These are phyloP conservation scores for Apiospora phragmitis DNA, from an alignment of 2,329 filamentous ascomycete genomes.

Conservation along the genomic window DNA sequence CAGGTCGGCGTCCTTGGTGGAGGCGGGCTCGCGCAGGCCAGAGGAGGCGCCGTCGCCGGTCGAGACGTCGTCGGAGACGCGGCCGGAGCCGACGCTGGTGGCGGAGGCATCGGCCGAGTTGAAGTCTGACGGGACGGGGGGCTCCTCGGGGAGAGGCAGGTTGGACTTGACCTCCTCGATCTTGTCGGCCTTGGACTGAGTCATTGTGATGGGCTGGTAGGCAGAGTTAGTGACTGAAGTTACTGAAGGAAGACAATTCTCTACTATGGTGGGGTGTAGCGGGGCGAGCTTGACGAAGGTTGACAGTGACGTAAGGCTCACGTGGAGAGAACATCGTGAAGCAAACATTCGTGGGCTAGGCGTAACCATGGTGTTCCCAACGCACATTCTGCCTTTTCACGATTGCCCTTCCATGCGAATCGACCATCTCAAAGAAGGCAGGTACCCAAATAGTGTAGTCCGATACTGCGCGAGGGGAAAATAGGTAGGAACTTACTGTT, in stretches of 20 bases:
- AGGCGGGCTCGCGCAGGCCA: conserved; percentile 60
- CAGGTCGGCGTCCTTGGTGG: conserved; percentile 56
- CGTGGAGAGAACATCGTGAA: not conserved
- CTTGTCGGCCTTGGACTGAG: conserved; percentile 59
- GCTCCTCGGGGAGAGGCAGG: conserved; percentile 77
- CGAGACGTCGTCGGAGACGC: conserved; percentile 53
- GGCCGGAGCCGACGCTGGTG: conserved; percentile 70
- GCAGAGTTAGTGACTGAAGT: not conserved
- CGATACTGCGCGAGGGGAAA: not conserved
- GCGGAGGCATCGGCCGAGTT: conserved; percentile 69
- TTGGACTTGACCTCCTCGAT: conserved; percentile 70
- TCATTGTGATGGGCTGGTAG: conserved; percentile 31
- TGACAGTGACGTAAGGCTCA: not conserved
- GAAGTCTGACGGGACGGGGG: conserved; percentile 75
- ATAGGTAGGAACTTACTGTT: conserved; percentile 1
- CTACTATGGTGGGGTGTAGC: not conserved
- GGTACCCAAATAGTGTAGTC: not conserved
- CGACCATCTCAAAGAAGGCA: not conserved
- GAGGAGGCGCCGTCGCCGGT: conserved; percentile 47
- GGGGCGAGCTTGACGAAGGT: not conserved
- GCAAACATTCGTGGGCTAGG: not conserved
- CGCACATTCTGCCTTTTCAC: not conserved
- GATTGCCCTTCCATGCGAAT: not conserved
- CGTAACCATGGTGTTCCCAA: not conserved
- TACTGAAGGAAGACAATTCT: no score